Base-by-base conservation (phyloP, 108 stramenopile genomes). In the Cyclotella distinguenda region DNA sequence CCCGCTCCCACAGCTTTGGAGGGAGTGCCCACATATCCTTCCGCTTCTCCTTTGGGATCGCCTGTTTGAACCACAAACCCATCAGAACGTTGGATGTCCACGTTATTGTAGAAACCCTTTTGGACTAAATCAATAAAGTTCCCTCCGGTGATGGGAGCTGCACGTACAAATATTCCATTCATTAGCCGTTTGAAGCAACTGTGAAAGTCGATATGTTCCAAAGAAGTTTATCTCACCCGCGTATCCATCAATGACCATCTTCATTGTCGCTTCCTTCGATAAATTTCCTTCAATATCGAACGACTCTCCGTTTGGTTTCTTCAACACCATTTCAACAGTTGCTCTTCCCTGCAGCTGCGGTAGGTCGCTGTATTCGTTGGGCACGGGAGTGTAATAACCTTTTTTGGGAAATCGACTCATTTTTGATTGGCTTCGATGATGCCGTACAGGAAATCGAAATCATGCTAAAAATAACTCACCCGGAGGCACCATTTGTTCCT, bases 51-150 rank as follows among this genome's bases (percentile, higher is more conserved):
- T 44, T 88, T 86, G 18, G 97, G 96, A 63, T 95, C 86, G 30
- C 97, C 97, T 4, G 94, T 95, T 76, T 98, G 97, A 0, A 98
- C 97, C 19, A 98, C 97, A 79, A 98, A 98, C 0, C 97, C 97
- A 72, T 98, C 97, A 16, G 88, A 84, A 65, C 97, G 76, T 68
- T 94, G 95, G 74, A 97, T 96, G 23, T 81, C 66, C 95, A 94
- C 96, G 57, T 93, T 85, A 82, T 87, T 86, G 86, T 97, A 97
- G 66, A 96, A 96, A 30, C 97, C 97, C 66, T 94, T 97, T 44
- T 92, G 72, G 15, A 98, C 91, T 53, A 98, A 81, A 57, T 98
- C 97, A 12, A 97, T 61, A 74, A 98, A 96, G 78, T 95, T 96
- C 31, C 97, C 83, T 43, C 89, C 82, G 13, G 97, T 97, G 12